These are phyloP conservation scores for Panus rudis DNA, from an alignment of 768 basidiomycete species.

Conservation along the genomic window DNA sequence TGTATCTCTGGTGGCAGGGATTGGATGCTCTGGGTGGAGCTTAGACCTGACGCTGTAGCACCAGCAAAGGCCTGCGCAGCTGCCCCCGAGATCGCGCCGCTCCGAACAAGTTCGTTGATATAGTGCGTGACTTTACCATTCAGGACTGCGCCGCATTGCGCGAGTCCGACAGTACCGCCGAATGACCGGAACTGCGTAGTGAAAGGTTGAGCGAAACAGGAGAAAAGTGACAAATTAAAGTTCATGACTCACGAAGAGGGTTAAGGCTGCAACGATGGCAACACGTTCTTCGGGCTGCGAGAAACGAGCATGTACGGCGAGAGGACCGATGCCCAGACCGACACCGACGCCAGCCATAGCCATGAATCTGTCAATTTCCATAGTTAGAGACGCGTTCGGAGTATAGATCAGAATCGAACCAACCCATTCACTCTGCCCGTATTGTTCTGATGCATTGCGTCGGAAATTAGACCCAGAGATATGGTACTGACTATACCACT, in stretches of 20 bases:
- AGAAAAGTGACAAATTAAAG: background rate
- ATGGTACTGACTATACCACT: conserved; percentile 32
- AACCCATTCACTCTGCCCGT: conserved; percentile 31
- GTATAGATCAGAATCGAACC: conserved; percentile 7
- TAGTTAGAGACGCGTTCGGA: background rate
- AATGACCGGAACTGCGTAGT: conserved; percentile 35
- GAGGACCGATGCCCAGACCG: conserved; percentile 33
- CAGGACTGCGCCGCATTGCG: conserved; percentile 45
- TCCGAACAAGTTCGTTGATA: conserved; percentile 21
- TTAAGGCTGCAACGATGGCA: conserved; percentile 37
- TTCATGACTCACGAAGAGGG: conserved; percentile 36
- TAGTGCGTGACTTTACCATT: conserved; percentile 33
- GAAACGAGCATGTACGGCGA: conserved; percentile 40
- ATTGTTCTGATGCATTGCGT: conserved; percentile 32
- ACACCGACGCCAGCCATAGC: conserved; percentile 37
- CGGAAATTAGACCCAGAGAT: conserved; percentile 36
- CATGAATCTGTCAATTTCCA: conserved; percentile 30
- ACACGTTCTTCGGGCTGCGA: conserved; percentile 31
- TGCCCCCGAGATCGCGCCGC: conserved; percentile 23
- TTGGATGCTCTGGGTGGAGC: conserved; percentile 30
- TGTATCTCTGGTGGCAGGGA: conserved; percentile 31
- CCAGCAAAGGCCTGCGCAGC: conserved; percentile 23
- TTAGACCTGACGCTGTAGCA: conserved; percentile 21
- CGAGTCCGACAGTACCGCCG: conserved; percentile 48
- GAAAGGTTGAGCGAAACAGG: background rate